phyloP scores from a whole-genome alignment of 495 filamentous ascomycete genomes.

The Tuber magnatum region DNA sequence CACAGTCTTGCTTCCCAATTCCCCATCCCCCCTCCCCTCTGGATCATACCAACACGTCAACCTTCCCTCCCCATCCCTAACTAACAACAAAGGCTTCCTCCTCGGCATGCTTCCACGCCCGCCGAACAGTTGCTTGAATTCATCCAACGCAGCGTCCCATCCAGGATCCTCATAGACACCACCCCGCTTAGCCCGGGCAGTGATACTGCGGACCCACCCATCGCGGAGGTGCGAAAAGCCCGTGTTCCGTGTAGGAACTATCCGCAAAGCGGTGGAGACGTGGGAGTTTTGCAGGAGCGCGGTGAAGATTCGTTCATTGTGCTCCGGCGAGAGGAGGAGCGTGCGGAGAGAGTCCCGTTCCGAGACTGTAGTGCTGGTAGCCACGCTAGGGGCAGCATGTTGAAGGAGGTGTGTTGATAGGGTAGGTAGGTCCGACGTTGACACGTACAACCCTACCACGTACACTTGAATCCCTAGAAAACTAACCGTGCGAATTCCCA shows the following conservation, averaged over 20 bases:
- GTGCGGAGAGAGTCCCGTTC: slow-evolving; percentile 5
- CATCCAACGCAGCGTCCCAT: slow-evolving; percentile 62
- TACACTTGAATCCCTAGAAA: slow-evolving; percentile 92
- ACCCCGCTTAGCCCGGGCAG: slow-evolving; percentile 54
- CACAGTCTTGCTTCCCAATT: slow-evolving; percentile 43
- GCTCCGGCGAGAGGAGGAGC: neutral
- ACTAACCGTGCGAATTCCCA: slow-evolving; percentile 80
- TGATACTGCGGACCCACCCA: slow-evolving; percentile 79
- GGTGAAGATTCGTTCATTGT: neutral
- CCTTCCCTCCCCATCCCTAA: slow-evolving; percentile 57
- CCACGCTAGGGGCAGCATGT: slow-evolving; percentile 30
- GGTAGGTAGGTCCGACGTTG: slow-evolving; percentile 61
- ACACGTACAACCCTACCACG: slow-evolving; percentile 83
- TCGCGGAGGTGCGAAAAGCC: slow-evolving; percentile 84
- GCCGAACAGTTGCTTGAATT: slow-evolving; percentile 72
- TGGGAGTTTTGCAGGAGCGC: neutral
- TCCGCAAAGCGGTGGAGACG: slow-evolving; percentile 51
- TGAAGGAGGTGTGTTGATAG: slow-evolving; percentile 54
- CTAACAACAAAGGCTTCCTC: slow-evolving; percentile 64
- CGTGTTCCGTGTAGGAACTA: slow-evolving; percentile 79
- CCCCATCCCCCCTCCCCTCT: slow-evolving; percentile 42
- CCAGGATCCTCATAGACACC: slow-evolving; percentile 52
- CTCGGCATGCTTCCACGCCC: slow-evolving; percentile 64
- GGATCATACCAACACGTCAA: slow-evolving; percentile 63
- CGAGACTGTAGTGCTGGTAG: slow-evolving; percentile 39